Evolutionary conservation across 352 stramenopile genomes (phyloP).

Genomic region (Globisporangium orthogonon): DNA sequence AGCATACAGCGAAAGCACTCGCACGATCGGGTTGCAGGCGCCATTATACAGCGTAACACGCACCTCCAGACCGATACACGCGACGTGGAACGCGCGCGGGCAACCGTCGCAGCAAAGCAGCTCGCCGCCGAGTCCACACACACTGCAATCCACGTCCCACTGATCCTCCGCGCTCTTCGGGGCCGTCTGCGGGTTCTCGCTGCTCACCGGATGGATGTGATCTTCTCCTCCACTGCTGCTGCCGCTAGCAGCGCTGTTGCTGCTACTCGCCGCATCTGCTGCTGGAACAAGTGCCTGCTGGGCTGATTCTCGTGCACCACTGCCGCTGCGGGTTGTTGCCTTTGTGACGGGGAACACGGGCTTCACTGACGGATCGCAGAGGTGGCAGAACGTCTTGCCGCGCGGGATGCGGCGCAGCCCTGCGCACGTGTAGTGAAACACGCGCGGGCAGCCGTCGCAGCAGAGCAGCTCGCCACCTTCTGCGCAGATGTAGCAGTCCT

Average conservation of each 20-base stretch:
- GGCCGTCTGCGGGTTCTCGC: conserved; percentile 3
- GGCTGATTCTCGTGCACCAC: background rate
- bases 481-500: conserved; percentile 87
- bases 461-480: conserved; percentile 83
- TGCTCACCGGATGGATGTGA: conserved; percentile 7
- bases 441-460: conserved; percentile 88
- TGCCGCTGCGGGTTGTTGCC: background rate
- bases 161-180: conserved; percentile 59
- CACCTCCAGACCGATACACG: conserved; percentile 69
- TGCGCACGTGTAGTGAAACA: conserved; percentile 90
- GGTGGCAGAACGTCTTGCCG: conserved; percentile 82
- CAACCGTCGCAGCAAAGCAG: conserved; percentile 90
- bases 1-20: background rate
- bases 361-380: conserved; percentile 68
- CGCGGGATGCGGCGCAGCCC: conserved; percentile 68
- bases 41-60: background rate
- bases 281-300: background rate
- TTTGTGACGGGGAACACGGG: conserved; percentile 42
- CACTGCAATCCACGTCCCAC: conserved; percentile 87
- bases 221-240: background rate
- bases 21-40: background rate
- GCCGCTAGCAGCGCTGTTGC: background rate
- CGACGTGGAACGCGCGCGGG: conserved; percentile 87
- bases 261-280: background rate
- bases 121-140: conserved; percentile 81